phyloP scores from a whole-genome alignment of 1,284 basidiomycete species.

The Anthracocystis walkeri region DNA sequence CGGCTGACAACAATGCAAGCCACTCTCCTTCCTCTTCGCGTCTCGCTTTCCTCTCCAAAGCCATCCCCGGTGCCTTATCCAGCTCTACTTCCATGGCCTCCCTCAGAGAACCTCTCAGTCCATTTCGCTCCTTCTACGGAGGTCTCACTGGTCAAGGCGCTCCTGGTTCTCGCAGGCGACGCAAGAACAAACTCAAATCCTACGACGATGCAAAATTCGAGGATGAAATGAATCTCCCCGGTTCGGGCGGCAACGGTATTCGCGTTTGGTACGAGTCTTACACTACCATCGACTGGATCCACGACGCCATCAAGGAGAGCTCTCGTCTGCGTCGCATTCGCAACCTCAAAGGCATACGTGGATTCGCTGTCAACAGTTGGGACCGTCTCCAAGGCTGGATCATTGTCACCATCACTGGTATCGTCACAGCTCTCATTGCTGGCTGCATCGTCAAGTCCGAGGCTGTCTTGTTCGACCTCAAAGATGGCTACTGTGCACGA shows the following conservation, averaged over 20 bases:
- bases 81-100: slow-evolving; percentile 29
- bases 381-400: slow-evolving; percentile 87
- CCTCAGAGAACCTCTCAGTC: slow-evolving; percentile 36
- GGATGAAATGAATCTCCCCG: slow-evolving; percentile 43
- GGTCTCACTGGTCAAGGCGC: slow-evolving; percentile 17
- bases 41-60: slow-evolving; percentile 25
- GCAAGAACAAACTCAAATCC: slow-evolving; percentile 24
- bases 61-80: slow-evolving; percentile 16
- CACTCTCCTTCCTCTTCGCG: slow-evolving; percentile 18
- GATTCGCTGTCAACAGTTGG: slow-evolving; percentile 77
- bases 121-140: slow-evolving; percentile 42
- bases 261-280: slow-evolving; percentile 65
- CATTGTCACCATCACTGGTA: slow-evolving; percentile 79
- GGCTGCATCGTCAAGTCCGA: slow-evolving; percentile 88
- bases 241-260: slow-evolving; percentile 52
- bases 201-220: slow-evolving; percentile 54
- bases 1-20: neutral
- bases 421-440: slow-evolving; percentile 73
- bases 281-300: slow-evolving; percentile 70
- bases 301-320: slow-evolving; percentile 70
- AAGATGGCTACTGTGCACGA: slow-evolving; percentile 85
- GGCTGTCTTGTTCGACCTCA: slow-evolving; percentile 91
- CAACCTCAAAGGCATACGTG: slow-evolving; percentile 73
- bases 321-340: slow-evolving; percentile 67
- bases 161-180: slow-evolving; percentile 21